Evolutionary conservation across 2,329 filamentous ascomycete species (phyloP), one percentile per base, ranked within the genome.

Genomic region (Sporothrix pseudoabietina): DNA sequence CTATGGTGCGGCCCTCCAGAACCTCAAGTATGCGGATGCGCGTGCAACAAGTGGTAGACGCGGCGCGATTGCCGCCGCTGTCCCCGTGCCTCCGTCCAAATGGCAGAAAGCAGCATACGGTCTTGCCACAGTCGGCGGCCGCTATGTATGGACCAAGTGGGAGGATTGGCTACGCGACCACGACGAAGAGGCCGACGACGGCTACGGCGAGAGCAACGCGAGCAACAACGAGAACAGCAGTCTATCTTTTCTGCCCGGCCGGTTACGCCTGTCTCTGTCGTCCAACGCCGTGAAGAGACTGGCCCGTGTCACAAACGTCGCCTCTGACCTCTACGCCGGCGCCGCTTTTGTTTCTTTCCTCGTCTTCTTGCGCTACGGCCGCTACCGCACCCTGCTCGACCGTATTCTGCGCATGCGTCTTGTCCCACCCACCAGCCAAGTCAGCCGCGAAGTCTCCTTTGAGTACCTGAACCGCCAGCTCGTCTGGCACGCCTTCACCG

Each of bases 401-500:
- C 90, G 96, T 72, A 80, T 96, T 12, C 84, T 99, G 72, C 88
- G 92, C 74, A 91, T 99, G 81, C 91, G 95, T 72, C 88, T 99
- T 61, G 92, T 94, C 3, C 92, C 96, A 8, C 92, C 92, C 5
- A 94, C 92, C 3, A 94, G 89, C 79, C 93, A 97, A 80, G 92
- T 97, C 76, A 93, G 90, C 80, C 88, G 95, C 44, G 94, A 98
- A 82, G 94, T 99, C 35, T 97, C 93, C 0, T 98, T 99, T 80
- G 96, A 99, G 82, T 98, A 98, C 79, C 88, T 98, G 69, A 99
- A 99, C 81, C 91, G 96, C 66, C 96, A 99, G 83, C 89, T 99
- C 12, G 96, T 99, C 52, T 99, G 96, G 96, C 96, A 99, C 82
- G 96, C 96, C n/a, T 97, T 99, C 79, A 99, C 96, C 35, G 96